Evolutionary conservation across 768 basidiomycete genomes (phyloP).

Genomic region (Filobasidium floriforme): DNA sequence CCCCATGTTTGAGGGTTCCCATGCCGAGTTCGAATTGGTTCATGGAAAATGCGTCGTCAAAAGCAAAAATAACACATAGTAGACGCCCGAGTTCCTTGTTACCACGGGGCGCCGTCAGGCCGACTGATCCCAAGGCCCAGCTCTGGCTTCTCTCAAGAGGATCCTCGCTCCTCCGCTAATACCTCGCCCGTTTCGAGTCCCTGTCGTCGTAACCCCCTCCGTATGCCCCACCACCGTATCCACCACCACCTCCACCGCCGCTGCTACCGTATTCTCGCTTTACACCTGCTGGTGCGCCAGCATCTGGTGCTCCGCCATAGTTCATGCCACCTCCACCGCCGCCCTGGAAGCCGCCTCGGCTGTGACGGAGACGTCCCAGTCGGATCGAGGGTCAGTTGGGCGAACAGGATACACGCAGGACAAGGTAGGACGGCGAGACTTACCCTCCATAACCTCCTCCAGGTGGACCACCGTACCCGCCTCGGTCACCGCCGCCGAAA

Average conservation of each 20-base stretch:
- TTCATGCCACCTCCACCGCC: conserved; percentile 20
- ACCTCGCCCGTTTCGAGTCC: conserved; percentile 5
- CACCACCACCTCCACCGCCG: conserved; percentile 14
- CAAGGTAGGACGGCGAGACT: background rate
- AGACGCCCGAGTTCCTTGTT: no score
- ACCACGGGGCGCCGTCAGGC: no score
- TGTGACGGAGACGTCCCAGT: background rate
- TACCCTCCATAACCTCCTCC: conserved; percentile 21
- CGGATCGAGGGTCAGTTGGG: no score
- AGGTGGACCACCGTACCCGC: conserved; percentile 34
- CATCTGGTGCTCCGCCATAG: background rate
- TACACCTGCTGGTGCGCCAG: conserved; percentile 8
- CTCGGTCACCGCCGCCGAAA: conserved; percentile 43
- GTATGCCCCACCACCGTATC: conserved; percentile 16
- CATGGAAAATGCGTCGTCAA: no score
- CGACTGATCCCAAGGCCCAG: no score
- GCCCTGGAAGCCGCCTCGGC: conserved; percentile 4
- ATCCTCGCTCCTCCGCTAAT: background rate
- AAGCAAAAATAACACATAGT: no score
- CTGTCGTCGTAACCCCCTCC: conserved; percentile 20
- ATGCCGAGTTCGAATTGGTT: no score
- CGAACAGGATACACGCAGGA: no score
- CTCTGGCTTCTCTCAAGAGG: no score
- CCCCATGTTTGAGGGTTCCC: no score
- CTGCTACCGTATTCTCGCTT: conserved; percentile 34